These are phyloP conservation scores for Sporisorium reilianum DNA, from an alignment of 1,284 basidiomycete species.

Conservation along the genomic window DNA sequence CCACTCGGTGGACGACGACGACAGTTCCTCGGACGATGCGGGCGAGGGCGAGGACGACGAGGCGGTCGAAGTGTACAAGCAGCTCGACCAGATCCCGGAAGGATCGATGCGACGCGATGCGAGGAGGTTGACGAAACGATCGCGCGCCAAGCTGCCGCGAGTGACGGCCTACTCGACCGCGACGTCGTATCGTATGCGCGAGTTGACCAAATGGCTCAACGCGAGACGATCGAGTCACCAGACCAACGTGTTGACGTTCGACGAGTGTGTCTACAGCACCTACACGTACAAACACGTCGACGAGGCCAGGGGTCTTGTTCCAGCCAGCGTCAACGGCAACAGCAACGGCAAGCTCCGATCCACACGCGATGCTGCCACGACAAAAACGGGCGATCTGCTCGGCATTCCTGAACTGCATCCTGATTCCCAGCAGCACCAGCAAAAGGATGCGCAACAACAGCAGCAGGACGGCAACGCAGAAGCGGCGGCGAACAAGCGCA, in stretches of 20 bases:
- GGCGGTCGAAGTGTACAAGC: conserved; percentile 54
- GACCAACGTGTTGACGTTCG: conserved; percentile 72
- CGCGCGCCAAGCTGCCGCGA: conserved; percentile 90
- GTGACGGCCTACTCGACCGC: conserved; percentile 96
- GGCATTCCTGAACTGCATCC: conserved; percentile 62
- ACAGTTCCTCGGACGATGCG: conserved; percentile 44
- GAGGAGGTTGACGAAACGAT: conserved; percentile 87
- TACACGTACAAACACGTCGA: conserved; percentile 67
- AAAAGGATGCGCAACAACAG: conserved; percentile 15
- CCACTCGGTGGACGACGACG: conserved; percentile 43
- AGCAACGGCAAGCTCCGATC: conserved; percentile 19
- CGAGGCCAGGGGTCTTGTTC: conserved; percentile 52
- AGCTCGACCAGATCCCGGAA: conserved; percentile 78
- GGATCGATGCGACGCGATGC: conserved; percentile 93
- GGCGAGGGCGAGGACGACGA: conserved; percentile 59
- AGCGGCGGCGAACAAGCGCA: conserved; percentile 23
- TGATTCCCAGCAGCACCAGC: conserved; percentile 10
- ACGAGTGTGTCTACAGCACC: conserved; percentile 68
- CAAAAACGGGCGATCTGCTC: conserved; percentile 62
- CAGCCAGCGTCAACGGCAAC: conserved; percentile 19
- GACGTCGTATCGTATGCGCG: conserved; percentile 88
- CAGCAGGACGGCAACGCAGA: conserved; percentile 23
- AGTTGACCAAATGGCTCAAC: conserved; percentile 87
- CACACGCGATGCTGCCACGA: too few species aligned
- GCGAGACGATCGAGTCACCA: conserved; percentile 83